These are phyloP conservation scores for Saccharum officinarum DNA, from an alignment of 176 grass and related monocot species.

Conservation along the genomic window DNA sequence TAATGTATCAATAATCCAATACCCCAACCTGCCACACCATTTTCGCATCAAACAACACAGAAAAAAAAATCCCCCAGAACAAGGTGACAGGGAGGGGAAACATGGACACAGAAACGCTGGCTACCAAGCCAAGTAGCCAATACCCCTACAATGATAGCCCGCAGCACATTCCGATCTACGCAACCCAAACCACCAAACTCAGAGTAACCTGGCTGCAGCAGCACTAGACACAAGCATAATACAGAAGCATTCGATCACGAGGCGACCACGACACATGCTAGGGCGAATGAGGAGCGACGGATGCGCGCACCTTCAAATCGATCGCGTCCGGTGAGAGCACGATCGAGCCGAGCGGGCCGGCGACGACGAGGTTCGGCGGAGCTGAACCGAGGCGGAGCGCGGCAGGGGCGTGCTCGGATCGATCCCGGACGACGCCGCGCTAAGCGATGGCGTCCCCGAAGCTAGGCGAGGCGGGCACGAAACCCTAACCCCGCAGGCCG, in stretches of 20 bases:
- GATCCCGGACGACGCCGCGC: not conserved
- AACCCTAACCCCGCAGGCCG: constrained; percentile 38
- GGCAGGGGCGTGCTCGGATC: not conserved
- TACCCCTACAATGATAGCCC: not conserved
- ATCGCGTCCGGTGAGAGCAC: not conserved
- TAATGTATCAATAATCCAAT: not conserved
- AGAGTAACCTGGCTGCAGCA: not conserved
- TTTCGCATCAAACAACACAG: not conserved
- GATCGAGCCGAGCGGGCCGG: not conserved
- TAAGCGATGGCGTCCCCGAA: not conserved
- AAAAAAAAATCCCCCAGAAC: not conserved
- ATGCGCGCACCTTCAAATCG: constrained; percentile 27
- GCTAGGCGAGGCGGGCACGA: constrained; percentile 16
- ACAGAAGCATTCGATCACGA: not conserved
- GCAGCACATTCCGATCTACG: constrained; percentile 13
- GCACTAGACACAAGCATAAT: not conserved
- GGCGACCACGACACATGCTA: not conserved
- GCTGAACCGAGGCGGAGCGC: not conserved
- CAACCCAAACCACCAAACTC: not conserved
- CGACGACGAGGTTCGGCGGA: constrained; percentile 5
- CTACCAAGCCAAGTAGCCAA: not conserved
- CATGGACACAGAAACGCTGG: not conserved
- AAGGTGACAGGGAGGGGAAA: not conserved
- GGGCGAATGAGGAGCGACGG: not conserved
- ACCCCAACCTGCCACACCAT: not conserved